These are phyloP conservation scores for Sporothrix variecibatus DNA, from an alignment of 2,329 filamentous ascomycete species.

Conservation along the genomic window DNA sequence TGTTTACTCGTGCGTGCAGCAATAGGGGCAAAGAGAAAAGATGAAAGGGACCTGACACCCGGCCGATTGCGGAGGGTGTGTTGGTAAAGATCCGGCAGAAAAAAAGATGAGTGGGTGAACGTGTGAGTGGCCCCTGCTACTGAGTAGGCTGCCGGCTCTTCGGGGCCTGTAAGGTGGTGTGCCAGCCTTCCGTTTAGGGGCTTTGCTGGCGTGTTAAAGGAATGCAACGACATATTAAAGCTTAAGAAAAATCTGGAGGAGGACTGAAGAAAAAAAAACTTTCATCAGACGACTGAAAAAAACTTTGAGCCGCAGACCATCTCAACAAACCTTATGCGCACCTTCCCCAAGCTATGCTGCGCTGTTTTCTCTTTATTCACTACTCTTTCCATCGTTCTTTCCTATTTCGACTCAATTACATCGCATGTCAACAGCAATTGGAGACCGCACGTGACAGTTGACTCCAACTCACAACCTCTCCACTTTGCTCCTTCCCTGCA, in stretches of 20 bases:
- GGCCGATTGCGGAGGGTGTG: not conserved
- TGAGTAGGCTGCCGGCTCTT: not conserved
- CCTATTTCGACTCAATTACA: not conserved
- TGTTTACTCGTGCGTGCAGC: not conserved
- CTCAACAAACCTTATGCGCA: not conserved
- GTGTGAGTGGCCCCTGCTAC: not conserved
- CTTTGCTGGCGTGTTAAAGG: not conserved
- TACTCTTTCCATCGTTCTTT: not conserved
- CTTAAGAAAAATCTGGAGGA: not conserved
- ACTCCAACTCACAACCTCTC: not conserved
- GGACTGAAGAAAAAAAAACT: not conserved
- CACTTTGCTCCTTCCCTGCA: not conserved
- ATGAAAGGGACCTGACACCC: not conserved
- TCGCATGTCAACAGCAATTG: not conserved
- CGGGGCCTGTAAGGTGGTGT: not conserved
- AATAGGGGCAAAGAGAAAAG: not conserved
- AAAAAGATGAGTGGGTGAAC: not conserved
- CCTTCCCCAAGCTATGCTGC: not conserved
- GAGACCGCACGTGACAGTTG: slow-evolving; percentile 11
- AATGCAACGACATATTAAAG: not conserved
- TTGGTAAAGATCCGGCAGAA: not conserved
- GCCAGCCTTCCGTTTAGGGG: slow-evolving; percentile 9
- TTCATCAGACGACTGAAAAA: slow-evolving; percentile 1
- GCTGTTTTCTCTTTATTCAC: not conserved
- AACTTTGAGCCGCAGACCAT: not conserved